A percentile compares a stretch with the other conserved stretches of the same genome.
These are phyloP conservation scores for Geotrichum bryndzae DNA, from an alignment of 1,139 yeast genomes.

Conservation along the genomic window DNA sequence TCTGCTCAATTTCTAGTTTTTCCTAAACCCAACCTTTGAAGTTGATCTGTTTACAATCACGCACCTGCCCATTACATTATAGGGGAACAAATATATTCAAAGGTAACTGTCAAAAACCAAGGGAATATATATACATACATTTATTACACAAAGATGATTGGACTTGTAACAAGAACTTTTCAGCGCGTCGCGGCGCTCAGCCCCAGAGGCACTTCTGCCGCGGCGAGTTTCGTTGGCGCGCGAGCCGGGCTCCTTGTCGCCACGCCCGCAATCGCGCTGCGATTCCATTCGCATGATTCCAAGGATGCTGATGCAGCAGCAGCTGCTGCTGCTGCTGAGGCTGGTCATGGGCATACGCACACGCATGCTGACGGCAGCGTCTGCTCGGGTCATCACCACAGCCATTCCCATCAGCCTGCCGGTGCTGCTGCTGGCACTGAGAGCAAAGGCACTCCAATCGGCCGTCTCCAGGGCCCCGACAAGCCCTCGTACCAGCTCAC, in stretches of 20 bases:
- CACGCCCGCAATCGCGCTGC: neutral
- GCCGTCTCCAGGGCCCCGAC: slow-evolving; percentile 23
- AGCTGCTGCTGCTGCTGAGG: neutral
- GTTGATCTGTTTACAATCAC: too few species aligned
- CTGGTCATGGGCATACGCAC: neutral
- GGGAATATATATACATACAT: too few species aligned
- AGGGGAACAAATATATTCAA: too few species aligned
- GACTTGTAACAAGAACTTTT: too few species aligned
- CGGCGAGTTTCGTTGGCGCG: neutral
- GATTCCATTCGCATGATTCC: neutral
- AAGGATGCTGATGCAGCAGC: neutral
- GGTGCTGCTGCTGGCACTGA: neutral
- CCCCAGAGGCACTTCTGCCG: too few species aligned
- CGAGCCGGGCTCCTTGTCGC: neutral
- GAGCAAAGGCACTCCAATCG: slow-evolving; percentile 1
- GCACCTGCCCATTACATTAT: too few species aligned
- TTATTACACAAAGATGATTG: too few species aligned
- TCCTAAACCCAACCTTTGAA: too few species aligned
- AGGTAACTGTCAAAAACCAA: too few species aligned
- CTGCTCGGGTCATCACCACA: neutral
- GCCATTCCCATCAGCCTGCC: neutral
- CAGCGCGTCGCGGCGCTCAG: too few species aligned
- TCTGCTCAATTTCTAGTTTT: too few species aligned
- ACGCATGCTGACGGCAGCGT: neutral
- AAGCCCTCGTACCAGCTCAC: slow-evolving; percentile 81